Conservation (phyloP, 2,329 filamentous ascomycete species). For the Sclerotinia trifoliorum region DNA sequence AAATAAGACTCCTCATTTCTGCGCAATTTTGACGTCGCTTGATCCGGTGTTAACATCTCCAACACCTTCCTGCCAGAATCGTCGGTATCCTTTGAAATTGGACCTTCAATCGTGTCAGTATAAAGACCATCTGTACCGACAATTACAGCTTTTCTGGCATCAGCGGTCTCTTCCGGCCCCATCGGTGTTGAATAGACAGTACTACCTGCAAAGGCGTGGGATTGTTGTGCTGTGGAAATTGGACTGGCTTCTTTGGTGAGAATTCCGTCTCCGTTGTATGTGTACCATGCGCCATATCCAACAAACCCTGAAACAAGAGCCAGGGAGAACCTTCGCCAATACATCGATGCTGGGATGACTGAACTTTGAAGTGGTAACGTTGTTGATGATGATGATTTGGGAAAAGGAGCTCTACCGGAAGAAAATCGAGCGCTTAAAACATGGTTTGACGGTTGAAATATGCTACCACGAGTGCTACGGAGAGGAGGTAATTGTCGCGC, state of each 20-base stretch:
- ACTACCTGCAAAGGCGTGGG: slow-evolving; percentile 31
- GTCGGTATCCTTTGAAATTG: slow-evolving; percentile 84
- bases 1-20: slow-evolving; percentile 89
- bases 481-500: slow-evolving; percentile 62
- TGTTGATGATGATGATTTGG: slow-evolving; percentile 26
- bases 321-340: slow-evolving; percentile 65
- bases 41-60: slow-evolving; percentile 94
- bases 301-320: slow-evolving; percentile 66
- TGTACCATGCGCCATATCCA: slow-evolving; percentile 75
- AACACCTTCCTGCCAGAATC: slow-evolving; percentile 81
- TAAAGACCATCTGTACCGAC: slow-evolving; percentile 90
- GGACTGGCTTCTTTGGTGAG: slow-evolving; percentile 15
- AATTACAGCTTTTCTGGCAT: slow-evolving; percentile 68
- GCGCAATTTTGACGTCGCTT: slow-evolving; percentile 85
- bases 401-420: slow-evolving; percentile 35
- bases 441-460: slow-evolving; percentile 43
- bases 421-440: slow-evolving; percentile 48
- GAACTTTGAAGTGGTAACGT: slow-evolving; percentile 32
- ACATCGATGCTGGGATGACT: slow-evolving; percentile 59
- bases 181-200: slow-evolving; percentile 29
- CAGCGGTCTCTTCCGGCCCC: slow-evolving; percentile 30
- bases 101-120: slow-evolving; percentile 80
- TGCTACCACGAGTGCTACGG: slow-evolving; percentile 50
- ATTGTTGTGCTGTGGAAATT: slow-evolving; percentile 35
- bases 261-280: slow-evolving; percentile 51